Evolutionary conservation across 2,329 filamentous ascomycete species (phyloP).

Genomic region (Ophiocordyceps unilateralis): DNA sequence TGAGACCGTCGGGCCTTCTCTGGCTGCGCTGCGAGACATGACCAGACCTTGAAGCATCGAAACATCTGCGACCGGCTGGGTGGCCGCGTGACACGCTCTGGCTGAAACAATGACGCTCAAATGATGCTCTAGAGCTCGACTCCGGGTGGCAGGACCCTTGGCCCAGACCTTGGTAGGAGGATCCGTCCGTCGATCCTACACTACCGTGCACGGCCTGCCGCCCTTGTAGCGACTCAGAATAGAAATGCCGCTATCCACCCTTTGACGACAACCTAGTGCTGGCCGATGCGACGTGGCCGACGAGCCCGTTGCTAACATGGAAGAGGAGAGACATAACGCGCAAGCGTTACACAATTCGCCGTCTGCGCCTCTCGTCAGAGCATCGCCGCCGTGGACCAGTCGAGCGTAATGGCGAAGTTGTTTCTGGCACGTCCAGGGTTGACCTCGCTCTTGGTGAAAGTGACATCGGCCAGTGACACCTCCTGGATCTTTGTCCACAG

Average conservation of each 20-base stretch:
- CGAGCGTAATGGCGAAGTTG: constrained; percentile 73
- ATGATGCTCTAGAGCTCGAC: not conserved
- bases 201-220: not conserved
- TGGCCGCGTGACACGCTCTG: not conserved
- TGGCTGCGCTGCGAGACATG: constrained; percentile 2
- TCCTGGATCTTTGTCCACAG: constrained; percentile 46
- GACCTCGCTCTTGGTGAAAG: constrained; percentile 49
- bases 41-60: not conserved
- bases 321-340: not conserved
- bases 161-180: not conserved
- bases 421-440: constrained; percentile 63
- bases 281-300: not conserved
- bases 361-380: not conserved
- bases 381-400: not conserved
- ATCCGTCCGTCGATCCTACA: not conserved
- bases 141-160: not conserved
- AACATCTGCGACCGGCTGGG: not conserved
- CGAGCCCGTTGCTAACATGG: not conserved
- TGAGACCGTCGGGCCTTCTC: constrained; percentile 1
- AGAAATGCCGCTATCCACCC: not conserved
- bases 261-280: not conserved
- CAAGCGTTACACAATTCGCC: not conserved
- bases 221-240: not conserved
- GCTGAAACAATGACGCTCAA: not conserved
- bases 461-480: constrained; percentile 3